These are phyloP conservation scores for Cercospora canescens DNA, from an alignment of 2,329 filamentous ascomycete species.

Conservation along the genomic window DNA sequence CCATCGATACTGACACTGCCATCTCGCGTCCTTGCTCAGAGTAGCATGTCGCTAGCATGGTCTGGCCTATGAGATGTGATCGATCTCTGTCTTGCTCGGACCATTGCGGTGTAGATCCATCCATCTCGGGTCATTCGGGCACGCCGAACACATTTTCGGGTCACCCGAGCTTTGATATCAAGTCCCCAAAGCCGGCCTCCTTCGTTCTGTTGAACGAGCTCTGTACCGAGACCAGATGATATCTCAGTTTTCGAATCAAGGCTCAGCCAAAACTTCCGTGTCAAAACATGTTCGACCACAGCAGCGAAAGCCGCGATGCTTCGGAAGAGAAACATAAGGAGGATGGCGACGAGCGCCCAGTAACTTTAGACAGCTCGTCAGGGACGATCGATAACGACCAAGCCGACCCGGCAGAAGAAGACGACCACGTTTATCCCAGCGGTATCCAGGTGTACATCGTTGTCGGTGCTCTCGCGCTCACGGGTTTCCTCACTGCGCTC, in stretches of 20 bases:
- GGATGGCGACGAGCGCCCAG: neutral
- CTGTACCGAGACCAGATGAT: neutral
- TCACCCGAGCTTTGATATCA: neutral
- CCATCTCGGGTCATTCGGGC: neutral
- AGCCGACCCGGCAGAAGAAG: constrained; percentile 15
- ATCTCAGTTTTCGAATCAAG: neutral
- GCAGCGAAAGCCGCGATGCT: neutral
- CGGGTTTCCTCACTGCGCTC: constrained; percentile 31
- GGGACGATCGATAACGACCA: neutral
- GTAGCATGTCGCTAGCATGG: neutral
- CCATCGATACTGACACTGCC: neutral
- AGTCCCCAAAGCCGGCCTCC: neutral
- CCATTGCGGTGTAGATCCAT: neutral
- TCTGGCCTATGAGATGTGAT: neutral
- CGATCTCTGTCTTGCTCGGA: neutral
- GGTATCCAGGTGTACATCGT: constrained; percentile 21
- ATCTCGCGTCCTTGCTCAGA: neutral
- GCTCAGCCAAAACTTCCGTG: neutral
- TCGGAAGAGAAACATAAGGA: neutral
- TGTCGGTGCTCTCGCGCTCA: constrained; percentile 29
- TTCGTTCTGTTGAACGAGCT: neutral
- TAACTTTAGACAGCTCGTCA: neutral
- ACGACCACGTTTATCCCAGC: constrained; percentile 24
- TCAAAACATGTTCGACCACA: neutral
- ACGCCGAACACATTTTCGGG: neutral